phyloP scores from a whole-genome alignment of 2,329 filamentous ascomycete genomes.

The Ophiostoma montium region DNA sequence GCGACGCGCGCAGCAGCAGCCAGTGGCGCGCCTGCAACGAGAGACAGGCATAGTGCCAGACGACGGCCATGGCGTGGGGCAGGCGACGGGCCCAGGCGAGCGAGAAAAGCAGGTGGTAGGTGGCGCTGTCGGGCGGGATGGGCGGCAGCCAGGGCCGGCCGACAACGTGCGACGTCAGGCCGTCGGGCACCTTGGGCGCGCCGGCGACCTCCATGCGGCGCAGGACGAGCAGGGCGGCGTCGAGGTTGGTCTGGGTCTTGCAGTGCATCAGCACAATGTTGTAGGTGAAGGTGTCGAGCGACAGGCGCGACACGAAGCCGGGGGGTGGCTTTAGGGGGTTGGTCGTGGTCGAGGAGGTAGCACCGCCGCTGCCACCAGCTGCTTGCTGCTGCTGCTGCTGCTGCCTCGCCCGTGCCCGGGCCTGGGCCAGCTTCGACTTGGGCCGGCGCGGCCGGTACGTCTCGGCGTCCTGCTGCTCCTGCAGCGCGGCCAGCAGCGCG shows the following conservation, averaged over 20 bases:
- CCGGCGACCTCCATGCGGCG: conserved; percentile 14
- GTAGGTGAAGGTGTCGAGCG: conserved; percentile 21
- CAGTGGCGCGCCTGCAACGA: conserved; percentile 14
- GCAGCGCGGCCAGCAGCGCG: conserved; percentile 21
- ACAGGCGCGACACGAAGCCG: conserved; percentile 10
- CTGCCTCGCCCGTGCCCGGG: neutral
- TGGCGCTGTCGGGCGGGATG: conserved; percentile 10
- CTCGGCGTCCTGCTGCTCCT: neutral
- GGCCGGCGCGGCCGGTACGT: neutral
- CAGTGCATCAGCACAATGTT: conserved; percentile 21
- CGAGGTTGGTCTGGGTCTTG: conserved; percentile 14
- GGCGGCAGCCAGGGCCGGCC: neutral
- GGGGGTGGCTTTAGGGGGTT: neutral
- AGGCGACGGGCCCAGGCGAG: conserved; percentile 22
- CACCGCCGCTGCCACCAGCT: too few relatives aligned
- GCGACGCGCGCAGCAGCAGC: conserved; percentile 17
- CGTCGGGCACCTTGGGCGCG: neutral
- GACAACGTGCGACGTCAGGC: neutral
- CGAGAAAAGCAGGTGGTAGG: conserved; percentile 25
- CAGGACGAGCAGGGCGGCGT: conserved; percentile 14
- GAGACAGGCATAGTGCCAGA: conserved; percentile 22
- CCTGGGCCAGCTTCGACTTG: neutral
- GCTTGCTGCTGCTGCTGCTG: too few relatives aligned
- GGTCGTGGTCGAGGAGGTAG: neutral
- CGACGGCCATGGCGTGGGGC: conserved; percentile 18